Evolutionary conservation across 2,329 filamentous ascomycete genomes (phyloP).

Genomic region (Trichoderma sp.): DNA sequence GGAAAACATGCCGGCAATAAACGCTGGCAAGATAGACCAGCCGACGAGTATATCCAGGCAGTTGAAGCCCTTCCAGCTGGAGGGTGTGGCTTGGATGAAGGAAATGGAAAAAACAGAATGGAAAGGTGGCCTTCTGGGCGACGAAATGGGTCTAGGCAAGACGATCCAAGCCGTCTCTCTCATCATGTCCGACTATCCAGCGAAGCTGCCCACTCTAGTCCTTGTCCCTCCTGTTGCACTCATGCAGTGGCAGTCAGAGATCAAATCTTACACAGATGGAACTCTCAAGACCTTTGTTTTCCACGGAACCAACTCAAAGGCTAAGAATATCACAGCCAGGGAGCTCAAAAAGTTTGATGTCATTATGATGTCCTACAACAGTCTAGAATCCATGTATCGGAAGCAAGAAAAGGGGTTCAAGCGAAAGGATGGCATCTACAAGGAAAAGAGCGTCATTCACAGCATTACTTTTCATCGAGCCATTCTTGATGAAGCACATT

Average conservation of each 20-base stretch:
- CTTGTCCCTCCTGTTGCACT: slow-evolving; percentile 90
- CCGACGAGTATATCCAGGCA: slow-evolving; percentile 77
- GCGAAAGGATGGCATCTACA: slow-evolving; percentile 76
- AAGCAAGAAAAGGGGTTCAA: slow-evolving; percentile 91
- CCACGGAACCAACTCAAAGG: slow-evolving; percentile 82
- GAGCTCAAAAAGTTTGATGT: slow-evolving; percentile 84
- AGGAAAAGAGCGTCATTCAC: slow-evolving; percentile 79
- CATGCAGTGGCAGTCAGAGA: slow-evolving; percentile 92
- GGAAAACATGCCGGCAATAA: slow-evolving; percentile 66
- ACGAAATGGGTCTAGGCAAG: slow-evolving; percentile 99
- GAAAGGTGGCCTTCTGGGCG: slow-evolving; percentile 86
- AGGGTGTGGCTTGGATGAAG: slow-evolving; percentile 93
- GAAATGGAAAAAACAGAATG: slow-evolving; percentile 84
- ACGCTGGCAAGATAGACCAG: slow-evolving; percentile 47
- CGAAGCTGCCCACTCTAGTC: slow-evolving; percentile 78
- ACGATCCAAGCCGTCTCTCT: slow-evolving; percentile 97
- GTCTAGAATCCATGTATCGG: slow-evolving; percentile 86
- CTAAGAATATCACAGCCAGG: slow-evolving; percentile 72
- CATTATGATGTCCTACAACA: slow-evolving; percentile 95
- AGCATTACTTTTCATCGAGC: slow-evolving; percentile 84
- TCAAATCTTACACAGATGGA: slow-evolving; percentile 79
- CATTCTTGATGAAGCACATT: slow-evolving; percentile 93
- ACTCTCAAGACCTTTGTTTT: slow-evolving; percentile 88
- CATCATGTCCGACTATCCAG: slow-evolving; percentile 96
- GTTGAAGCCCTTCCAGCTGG: slow-evolving; percentile 90